Percentiles rank a stretch among this genome's conserved stretches.
phyloP scores from a whole-genome alignment of 768 basidiomycete species.

The Pulveroboletus sp. region DNA sequence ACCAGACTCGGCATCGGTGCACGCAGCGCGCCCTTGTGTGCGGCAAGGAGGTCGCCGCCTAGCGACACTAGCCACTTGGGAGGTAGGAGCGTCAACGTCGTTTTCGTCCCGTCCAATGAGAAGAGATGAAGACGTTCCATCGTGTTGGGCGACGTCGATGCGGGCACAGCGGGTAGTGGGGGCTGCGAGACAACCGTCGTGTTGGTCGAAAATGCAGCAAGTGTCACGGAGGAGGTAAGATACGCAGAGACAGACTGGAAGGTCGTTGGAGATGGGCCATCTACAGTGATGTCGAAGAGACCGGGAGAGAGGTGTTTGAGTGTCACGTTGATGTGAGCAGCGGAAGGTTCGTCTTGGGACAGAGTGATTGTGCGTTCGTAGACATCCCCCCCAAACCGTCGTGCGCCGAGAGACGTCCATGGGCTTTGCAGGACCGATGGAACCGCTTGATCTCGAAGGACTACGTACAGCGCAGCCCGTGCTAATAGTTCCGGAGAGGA shows the following conservation, averaged over 20 bases:
- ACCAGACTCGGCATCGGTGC: slow-evolving; percentile 94
- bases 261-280: slow-evolving; percentile 23
- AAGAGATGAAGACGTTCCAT: slow-evolving; percentile 80
- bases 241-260: slow-evolving; percentile 55
- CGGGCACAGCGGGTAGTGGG: slow-evolving; percentile 49
- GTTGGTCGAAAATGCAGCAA: slow-evolving; percentile 45
- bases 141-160: slow-evolving; percentile 50
- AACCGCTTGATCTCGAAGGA: slow-evolving; percentile 54
- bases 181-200: slow-evolving; percentile 76
- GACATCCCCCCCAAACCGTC: slow-evolving; percentile 74
- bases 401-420: slow-evolving; percentile 67
- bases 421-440: slow-evolving; percentile 42
- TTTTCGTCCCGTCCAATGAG: slow-evolving; percentile 51
- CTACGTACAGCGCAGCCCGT: slow-evolving; percentile 75
- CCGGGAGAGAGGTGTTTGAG: slow-evolving; percentile 42
- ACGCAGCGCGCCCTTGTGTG: slow-evolving; percentile 60
- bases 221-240: slow-evolving; percentile 50
- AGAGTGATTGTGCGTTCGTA: slow-evolving; percentile 60
- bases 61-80: slow-evolving; percentile 69
- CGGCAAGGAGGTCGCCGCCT: slow-evolving; percentile 52
- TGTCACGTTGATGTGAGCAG: slow-evolving; percentile 35
- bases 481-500: slow-evolving; percentile 66
- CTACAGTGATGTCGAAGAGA: slow-evolving; percentile 52
- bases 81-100: slow-evolving; percentile 60
- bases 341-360: slow-evolving; percentile 50